Evolutionary conservation across 176 grass and related monocot genomes (phyloP).

Genomic region (Elaeis guineensis): DNA sequence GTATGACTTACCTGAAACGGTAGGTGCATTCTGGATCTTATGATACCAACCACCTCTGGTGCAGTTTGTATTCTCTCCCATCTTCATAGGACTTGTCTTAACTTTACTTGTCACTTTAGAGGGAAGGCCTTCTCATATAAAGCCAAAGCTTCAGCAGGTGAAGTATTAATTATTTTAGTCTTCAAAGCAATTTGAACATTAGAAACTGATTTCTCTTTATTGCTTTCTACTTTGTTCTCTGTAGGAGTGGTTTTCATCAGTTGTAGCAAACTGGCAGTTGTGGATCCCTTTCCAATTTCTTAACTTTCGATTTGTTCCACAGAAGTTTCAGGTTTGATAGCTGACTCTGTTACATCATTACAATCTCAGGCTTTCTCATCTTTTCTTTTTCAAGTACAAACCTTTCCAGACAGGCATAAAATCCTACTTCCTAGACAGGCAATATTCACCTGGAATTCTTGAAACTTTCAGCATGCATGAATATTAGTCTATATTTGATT

Average conservation of each 20-base stretch:
- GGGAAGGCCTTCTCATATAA: slow-evolving; percentile 63
- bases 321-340: slow-evolving; percentile 68
- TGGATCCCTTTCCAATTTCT: slow-evolving; percentile 96
- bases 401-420: no score
- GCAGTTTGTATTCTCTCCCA: slow-evolving; percentile 80
- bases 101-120: slow-evolving; percentile 67
- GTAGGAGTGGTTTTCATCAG: slow-evolving; percentile 72
- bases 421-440: no score
- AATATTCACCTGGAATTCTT: no score
- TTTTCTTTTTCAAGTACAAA: background rate
- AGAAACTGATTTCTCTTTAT: background rate
- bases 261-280: slow-evolving; percentile 83
- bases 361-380: background rate
- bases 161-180: slow-evolving; percentile 1
- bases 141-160: slow-evolving; percentile 90
- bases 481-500: no score
- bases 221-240: slow-evolving; percentile 9
- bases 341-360: background rate
- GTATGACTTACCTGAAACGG: background rate
- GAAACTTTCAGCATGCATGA: no score
- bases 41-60: background rate
- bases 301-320: slow-evolving; percentile 89
- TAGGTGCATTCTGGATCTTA: background rate
- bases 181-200: background rate
- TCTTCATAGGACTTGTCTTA: slow-evolving; percentile 87